Base-by-base conservation (phyloP, 345 rosid species). In the Bruguiera parviflora region DNA sequence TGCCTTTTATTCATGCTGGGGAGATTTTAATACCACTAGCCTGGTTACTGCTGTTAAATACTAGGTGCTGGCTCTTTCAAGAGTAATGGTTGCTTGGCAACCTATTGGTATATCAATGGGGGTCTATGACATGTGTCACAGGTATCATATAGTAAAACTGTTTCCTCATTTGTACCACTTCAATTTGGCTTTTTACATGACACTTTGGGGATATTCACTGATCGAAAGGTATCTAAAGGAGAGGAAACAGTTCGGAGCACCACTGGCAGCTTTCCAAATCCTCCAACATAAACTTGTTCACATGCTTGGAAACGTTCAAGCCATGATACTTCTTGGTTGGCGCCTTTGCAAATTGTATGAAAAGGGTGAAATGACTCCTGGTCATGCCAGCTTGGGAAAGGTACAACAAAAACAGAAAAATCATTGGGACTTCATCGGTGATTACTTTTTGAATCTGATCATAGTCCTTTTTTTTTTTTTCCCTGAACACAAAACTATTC, bases 191-290 rank as follows among this genome's bases (percentile, higher is more conserved):
- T 43, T 43, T 16, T 2, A 27, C 59, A 33, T 56, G 61, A 39
- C 24, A 2, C 31, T 51, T 61, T 64, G 51, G 61, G 37, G 58
- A 71, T 68, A 53, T 75, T 78, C 57, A 55, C 37, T 58, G 58
- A 61, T 70, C 66, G 6, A 70, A 69, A 94, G 98, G 85, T 95
- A 95, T 79, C 79, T 90, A 59, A 85, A 80, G 76, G 98, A 95
- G 88, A 87, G 99, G 77, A 88, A 89, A 80, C 99, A 95, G 83
- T 95, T 95, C 78, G 96, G 96, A 84, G 98, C 92, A 67, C 98
- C 97, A 25, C 77, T 95, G 83, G 99, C 97, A 63, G 90, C 99
- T 67, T 92, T 92, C 78, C 99, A 92, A 73, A 56, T 90, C 64
- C 88, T 87, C 83, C 99, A 95, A 73, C 94, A 87, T 83, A 95